Percentiles rank a stretch among this genome's conserved stretches.
phyloP scores from a whole-genome alignment of 106 monocot genomes.

The Agapanthus africanus region DNA sequence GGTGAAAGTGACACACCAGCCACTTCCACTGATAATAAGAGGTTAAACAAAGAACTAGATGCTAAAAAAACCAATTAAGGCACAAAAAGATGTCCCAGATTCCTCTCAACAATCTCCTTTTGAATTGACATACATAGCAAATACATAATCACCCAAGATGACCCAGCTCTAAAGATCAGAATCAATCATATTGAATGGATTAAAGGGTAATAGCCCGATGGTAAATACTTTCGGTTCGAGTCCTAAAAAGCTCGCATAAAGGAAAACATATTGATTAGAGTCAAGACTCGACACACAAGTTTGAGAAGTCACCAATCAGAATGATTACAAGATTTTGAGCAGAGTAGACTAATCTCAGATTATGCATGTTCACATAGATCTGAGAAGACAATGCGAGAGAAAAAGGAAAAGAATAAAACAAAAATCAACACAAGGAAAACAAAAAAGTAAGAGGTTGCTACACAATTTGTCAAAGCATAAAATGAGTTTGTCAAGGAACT shows the following conservation, averaged over 20 bases:
- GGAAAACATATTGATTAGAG: too few species aligned
- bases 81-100: background rate
- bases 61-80: background rate
- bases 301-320: too few species aligned
- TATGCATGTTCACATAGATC: slow-evolving; percentile 2
- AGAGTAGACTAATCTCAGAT: background rate
- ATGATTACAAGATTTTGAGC: too few species aligned
- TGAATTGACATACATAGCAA: background rate
- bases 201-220: too few species aligned
- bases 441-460: too few species aligned
- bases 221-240: too few species aligned
- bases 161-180: background rate
- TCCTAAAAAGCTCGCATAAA: too few species aligned
- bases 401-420: too few species aligned
- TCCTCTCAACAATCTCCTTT: background rate
- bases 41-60: background rate
- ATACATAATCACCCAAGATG: background rate
- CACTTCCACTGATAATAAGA: background rate
- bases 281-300: too few species aligned
- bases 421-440: too few species aligned
- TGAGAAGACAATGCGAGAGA: background rate
- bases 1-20: slow-evolving; percentile 1
- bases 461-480: background rate
- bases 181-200: background rate
- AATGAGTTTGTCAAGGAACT: background rate